Conservation (phyloP, 2,329 filamentous ascomycete species). For the Fusarium stilboides region DNA sequence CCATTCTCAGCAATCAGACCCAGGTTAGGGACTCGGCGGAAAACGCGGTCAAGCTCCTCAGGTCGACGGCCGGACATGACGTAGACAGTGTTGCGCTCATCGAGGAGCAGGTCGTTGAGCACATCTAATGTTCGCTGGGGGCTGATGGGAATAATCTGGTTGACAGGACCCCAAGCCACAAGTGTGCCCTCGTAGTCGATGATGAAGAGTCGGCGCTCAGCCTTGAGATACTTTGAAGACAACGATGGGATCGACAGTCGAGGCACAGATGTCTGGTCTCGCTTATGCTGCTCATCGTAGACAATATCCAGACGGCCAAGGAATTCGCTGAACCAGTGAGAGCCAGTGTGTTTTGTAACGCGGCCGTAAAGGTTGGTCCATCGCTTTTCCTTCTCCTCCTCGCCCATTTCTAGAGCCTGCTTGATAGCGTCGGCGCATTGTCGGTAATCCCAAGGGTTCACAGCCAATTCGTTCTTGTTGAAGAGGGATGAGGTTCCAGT, state of each 20-base stretch:
- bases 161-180: conserved; percentile 87
- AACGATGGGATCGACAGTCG: conserved; percentile 81
- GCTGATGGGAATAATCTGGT: conserved; percentile 87
- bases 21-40: conserved; percentile 85
- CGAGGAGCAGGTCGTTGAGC: conserved; percentile 84
- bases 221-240: conserved; percentile 74
- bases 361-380: conserved; percentile 82
- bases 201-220: conserved; percentile 83
- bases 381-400: conserved; percentile 79
- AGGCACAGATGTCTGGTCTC: conserved; percentile 88
- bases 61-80: conserved; percentile 93
- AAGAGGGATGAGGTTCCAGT: conserved; percentile 93
- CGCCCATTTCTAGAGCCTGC: conserved; percentile 83
- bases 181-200: conserved; percentile 95
- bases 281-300: conserved; percentile 86
- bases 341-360: conserved; percentile 86
- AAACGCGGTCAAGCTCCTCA: conserved; percentile 89
- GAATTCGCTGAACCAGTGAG: conserved; percentile 88
- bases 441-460: conserved; percentile 97
- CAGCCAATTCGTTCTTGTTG: conserved; percentile 81
- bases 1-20: conserved; percentile 96
- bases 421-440: conserved; percentile 90
- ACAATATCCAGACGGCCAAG: conserved; percentile 78
- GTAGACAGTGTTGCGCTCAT: conserved; percentile 88
- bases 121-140: conserved; percentile 87